Evolutionary conservation across 495 filamentous ascomycete species (phyloP).

Genomic region (Annulohypoxylon nitens): DNA sequence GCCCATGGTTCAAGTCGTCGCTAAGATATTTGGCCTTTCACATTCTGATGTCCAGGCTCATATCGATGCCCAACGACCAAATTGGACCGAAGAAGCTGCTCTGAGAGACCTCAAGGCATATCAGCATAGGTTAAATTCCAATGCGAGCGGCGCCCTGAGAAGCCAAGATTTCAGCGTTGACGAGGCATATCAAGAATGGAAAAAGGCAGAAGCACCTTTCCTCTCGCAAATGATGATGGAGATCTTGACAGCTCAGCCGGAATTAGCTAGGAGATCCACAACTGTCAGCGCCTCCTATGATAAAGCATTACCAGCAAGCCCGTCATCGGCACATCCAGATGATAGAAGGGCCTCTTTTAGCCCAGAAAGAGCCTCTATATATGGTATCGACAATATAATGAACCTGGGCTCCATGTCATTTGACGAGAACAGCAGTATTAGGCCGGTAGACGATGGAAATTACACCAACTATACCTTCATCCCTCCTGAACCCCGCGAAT

Average conservation of each 20-base stretch:
- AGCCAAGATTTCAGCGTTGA: conserved; percentile 91
- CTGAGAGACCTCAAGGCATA: conserved; percentile 93
- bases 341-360: conserved; percentile 66
- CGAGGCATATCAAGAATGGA: conserved; percentile 91
- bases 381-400: conserved; percentile 80
- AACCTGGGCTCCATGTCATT: conserved; percentile 80
- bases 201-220: conserved; percentile 82
- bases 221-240: conserved; percentile 92
- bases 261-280: conserved; percentile 74
- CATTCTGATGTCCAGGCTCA: conserved; percentile 83
- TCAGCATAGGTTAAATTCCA: conserved; percentile 82
- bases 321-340: conserved; percentile 54
- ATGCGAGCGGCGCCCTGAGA: conserved; percentile 81
- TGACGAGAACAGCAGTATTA: conserved; percentile 66
- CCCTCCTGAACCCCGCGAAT: conserved; percentile 83
- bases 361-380: conserved; percentile 57
- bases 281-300: conserved; percentile 48
- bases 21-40: conserved; percentile 83
- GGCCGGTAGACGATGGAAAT: conserved; percentile 63
- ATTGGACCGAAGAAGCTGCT: conserved; percentile 93
- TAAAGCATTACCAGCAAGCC: conserved; percentile 62
- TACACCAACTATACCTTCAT: conserved; percentile 91
- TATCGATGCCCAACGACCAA: conserved; percentile 80
- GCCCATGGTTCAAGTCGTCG: conserved; percentile 89
- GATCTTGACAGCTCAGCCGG: conserved; percentile 87